phyloP scores from a whole-genome alignment of 225 moss, liverwort and hornwort genomes.

The Rhytidiadelphus loreus region DNA sequence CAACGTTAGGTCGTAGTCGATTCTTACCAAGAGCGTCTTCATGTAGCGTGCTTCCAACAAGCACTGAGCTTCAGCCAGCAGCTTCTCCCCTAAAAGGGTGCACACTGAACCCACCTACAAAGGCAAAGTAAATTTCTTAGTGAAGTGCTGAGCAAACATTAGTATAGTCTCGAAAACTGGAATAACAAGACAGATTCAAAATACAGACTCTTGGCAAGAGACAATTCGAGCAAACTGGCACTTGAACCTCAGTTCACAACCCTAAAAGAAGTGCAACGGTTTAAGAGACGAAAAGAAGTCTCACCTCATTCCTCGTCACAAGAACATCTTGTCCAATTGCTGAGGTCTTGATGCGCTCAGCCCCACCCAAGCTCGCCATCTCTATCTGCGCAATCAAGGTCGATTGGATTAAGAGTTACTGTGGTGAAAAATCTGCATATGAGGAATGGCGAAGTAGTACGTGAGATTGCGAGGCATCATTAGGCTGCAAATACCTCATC shows the following conservation, averaged over 20 bases:
- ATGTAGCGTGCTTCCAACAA: constrained; percentile 29
- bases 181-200: not conserved
- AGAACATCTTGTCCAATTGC: constrained; percentile 23
- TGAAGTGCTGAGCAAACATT: not conserved
- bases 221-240: not conserved
- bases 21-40: constrained; percentile 35
- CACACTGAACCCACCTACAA: constrained; percentile 32
- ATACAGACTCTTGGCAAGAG: not conserved
- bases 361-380: not conserved
- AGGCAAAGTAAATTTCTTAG: not conserved
- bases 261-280: not conserved
- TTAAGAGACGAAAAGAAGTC: not conserved
- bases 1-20: not conserved
- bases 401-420: not conserved
- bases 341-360: constrained; percentile 22
- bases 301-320: constrained; percentile 28
- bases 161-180: not conserved
- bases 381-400: constrained; percentile 13
- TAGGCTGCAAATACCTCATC: constrained; percentile 14
- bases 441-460: not conserved
- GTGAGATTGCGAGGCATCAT: not conserved
- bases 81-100: constrained; percentile 30
- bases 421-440: not conserved
- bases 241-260: not conserved
- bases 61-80: constrained; percentile 24